Base-by-base conservation (phyloP, 768 basidiomycete genomes). In the Mycena vitilis region DNA sequence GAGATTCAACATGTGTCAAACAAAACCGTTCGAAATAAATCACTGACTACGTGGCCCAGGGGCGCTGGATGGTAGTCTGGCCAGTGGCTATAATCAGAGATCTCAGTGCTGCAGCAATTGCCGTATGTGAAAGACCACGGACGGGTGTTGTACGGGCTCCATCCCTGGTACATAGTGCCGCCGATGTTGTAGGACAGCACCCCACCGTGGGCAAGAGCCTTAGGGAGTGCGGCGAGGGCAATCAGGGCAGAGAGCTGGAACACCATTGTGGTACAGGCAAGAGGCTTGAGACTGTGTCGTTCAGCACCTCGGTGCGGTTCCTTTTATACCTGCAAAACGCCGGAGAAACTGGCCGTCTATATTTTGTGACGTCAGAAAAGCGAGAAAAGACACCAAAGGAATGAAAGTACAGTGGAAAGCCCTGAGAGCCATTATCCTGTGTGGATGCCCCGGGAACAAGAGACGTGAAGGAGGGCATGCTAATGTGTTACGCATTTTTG, bases 1-100 rank as follows among this genome's bases (percentile, higher is more conserved):
- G n/a, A 30, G 12, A 40, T 49, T 57, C 22, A 36, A 60, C n/a
- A 40, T n/a, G n/a, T n/a, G n/a, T n/a, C n/a, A n/a, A n/a, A n/a
- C n/a, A n/a, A n/a, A n/a, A n/a, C n/a, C n/a, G n/a, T n/a, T n/a
- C n/a, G n/a, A n/a, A n/a, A n/a, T n/a, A n/a, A 44, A n/a, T n/a
- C 3, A 73, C 80, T 51, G 68, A 85, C 84, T 82, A 85, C 42
- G 79, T 78, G 5, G 80, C 70, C 84, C 84, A 85, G 22, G 82
- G 83, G 22, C 84, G 77, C 63, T 84, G 77, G 57, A 85, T 85
- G 22, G 73, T 61, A 8, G 82, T 80, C 73, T 84, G 84, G 7
- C 83, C 83, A 12, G 69, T 71, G 13, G 83, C 68, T 69, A 49
- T 7, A 51, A 13, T 36, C 16, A 7, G 34, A n/a, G 3, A 8